Percentiles rank a stretch among this genome's conserved stretches.
Evolutionary conservation across 768 basidiomycete genomes (phyloP).

Genomic region (Phylloporus scabripes): DNA sequence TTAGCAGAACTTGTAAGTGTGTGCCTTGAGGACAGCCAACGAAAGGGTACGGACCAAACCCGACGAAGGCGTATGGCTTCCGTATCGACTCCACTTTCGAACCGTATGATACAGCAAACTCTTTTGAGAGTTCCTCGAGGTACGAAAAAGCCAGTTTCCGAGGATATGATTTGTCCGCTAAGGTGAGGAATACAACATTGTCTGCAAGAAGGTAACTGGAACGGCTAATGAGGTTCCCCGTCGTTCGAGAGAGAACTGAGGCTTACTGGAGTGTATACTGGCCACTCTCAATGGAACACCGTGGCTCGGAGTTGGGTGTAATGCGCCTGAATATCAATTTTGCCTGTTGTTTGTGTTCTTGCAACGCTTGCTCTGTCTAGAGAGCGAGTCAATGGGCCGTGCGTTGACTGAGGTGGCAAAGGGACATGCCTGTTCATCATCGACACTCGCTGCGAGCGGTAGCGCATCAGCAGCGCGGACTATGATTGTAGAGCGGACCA

Average conservation of each 20-base stretch:
- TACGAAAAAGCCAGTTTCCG: constrained; percentile 97
- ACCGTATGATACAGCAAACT: constrained; percentile 90
- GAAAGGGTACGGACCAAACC: constrained; percentile 71
- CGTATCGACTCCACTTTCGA: constrained; percentile 86
- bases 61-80: constrained; percentile 98
- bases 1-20: constrained; percentile 1
- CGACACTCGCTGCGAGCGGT: constrained; percentile 91
- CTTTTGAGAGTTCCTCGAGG: constrained; percentile 93
- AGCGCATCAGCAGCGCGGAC: constrained; percentile 83
- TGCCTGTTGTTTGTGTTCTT: constrained; percentile 98
- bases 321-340: constrained; percentile 95
- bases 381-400: constrained; percentile 4
- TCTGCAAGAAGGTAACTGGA: constrained; percentile 89
- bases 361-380: constrained; percentile 88
- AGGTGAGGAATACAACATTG: constrained; percentile 91
- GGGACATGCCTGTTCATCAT: constrained; percentile 82
- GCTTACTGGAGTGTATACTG: constrained; percentile 92
- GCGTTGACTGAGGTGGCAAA: not conserved
- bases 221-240: constrained; percentile 6
- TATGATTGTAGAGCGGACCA: constrained; percentile 86
- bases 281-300: constrained; percentile 95
- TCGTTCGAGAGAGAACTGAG: constrained; percentile 15
- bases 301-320: constrained; percentile 89
- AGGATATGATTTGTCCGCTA: constrained; percentile 96
- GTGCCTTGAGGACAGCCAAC: not conserved